Evolutionary conservation across 441 rosid species (phyloP), one percentile per base, ranked within the genome.

Genomic region (Bocquillonia castaneifolia): DNA sequence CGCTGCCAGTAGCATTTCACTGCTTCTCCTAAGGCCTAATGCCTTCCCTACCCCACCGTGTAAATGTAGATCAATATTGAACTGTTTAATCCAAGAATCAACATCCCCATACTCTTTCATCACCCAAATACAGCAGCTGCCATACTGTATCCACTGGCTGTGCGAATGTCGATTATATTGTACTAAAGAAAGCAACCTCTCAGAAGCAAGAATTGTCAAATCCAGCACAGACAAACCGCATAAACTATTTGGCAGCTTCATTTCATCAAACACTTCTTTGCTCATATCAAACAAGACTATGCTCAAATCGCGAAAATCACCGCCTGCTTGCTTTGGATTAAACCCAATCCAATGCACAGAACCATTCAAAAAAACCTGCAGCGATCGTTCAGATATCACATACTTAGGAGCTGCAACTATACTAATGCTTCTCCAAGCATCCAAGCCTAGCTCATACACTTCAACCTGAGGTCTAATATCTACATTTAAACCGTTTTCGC

Each of bases 301-400:
- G 12, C 73, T 56, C 47, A 64, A 45, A 48, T 50, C 55, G 8
- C 66, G 44, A 53, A 52, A 62, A 28, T 60, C 28, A 8, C 37
- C 9, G 5, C 55, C 59, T 5, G 9, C 18, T 14, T 25, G 34
- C 15, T 45, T 25, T 54, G 65, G 66, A 51, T 52, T 36, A 17
- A 68, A 64, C 18, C 72, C 72, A 63, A 76, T 63, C 79, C 79
- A 76, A 67, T 76, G 79, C 12, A 76, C 26, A 48, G 50, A 55
- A 25, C 73, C 79, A 32, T 76, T 67, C 15, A 76, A 22, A 57
- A 47, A 67, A 28, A 25, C 68, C 65, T 52, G 50, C 0, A 39
- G 8, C 1, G 69, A 63, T 44, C 50, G 26, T 48, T 63, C 67
- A 63, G 70, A 23, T 4, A 59, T 58, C 6, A 63, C 51, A 67